phyloP scores from a whole-genome alignment of 1,284 basidiomycete genomes.

The Ceratobasidium sp. region DNA sequence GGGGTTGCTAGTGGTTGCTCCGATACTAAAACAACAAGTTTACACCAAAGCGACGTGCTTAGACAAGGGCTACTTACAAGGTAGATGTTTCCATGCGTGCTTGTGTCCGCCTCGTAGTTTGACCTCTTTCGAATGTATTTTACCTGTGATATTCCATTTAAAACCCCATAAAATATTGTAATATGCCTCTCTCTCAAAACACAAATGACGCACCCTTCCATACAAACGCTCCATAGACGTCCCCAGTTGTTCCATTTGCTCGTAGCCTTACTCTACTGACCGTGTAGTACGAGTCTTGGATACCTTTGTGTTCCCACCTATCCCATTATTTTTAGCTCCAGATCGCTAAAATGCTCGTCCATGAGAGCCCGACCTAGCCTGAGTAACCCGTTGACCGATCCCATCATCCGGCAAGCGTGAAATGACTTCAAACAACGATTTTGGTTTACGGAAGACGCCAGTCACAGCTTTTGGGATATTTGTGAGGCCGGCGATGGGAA shows the following conservation, averaged over 20 bases:
- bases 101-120: constrained; percentile 61
- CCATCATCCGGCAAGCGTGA: constrained; percentile 77
- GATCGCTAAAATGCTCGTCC: not conserved
- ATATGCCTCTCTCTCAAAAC: not conserved
- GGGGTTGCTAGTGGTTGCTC: not conserved
- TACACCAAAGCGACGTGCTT: not conserved
- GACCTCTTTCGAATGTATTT: constrained; percentile 58
- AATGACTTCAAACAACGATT: constrained; percentile 76
- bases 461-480: constrained; percentile 9
- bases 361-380: constrained; percentile 57
- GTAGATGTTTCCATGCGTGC: constrained; percentile 58
- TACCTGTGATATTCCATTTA: constrained; percentile 55
- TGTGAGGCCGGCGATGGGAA: constrained; percentile 24
- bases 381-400: constrained; percentile 75
- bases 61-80: not conserved
- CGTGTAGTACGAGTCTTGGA: constrained; percentile 77
- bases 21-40: not conserved
- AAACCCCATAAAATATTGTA: not conserved
- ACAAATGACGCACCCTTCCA: constrained; percentile 75
- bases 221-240: constrained; percentile 80
- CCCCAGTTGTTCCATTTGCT: constrained; percentile 77
- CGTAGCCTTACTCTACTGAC: constrained; percentile 78
- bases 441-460: constrained; percentile 24
- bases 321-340: not conserved
- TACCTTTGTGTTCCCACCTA: constrained; percentile 78